Evolutionary conservation across 2,329 filamentous ascomycete species (phyloP), one percentile per base, ranked within the genome.

Genomic region (Tolypocladium paradoxum): DNA sequence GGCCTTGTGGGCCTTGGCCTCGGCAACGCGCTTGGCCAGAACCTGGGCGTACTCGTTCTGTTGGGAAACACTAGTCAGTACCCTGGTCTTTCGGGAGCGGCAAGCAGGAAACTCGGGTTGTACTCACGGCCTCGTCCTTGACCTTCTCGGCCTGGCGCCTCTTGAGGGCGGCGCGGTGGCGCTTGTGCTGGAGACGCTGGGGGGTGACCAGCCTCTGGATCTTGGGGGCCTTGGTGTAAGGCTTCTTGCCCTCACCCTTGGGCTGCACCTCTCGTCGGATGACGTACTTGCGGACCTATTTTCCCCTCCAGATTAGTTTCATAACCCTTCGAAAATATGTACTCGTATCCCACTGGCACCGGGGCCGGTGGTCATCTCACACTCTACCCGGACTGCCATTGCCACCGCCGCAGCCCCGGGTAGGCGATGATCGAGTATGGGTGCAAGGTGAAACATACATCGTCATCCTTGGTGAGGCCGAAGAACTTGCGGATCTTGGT

Each of bases 401-500:
- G 61, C 62, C 64, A 71, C 62, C 68, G 64, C 61, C 69, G 72
- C 73, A 76, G 73, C 66, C 71, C 70, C 68, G 80, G 80, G 81
- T 78, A 89, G 85, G 87, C 79, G 81, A 87, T 82, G 82, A 85
- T 76, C 68, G 70, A 71, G 70, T 72, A 72, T 72, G 70, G 65
- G 76, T 76, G 72, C 70, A 76, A 72, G 71, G 68, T 70, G 74
- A 68, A 68, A 90, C 88, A 84, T 88, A 97, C 92, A 88, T 99
- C 93, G 83, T 99, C 93, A 87, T 97, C 91, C 91, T 97, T 97
- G 88, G 87, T 92, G 84, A 99, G 88, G 81, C 90, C 86, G 82
- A 97, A 99, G 88, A 99, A 99, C 75, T 85, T 87, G 78, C 92
- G 90, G 81, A 99, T 97, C 90, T 97, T 99, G 81, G 90, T 96